Evolutionary conservation across 805 yeast genomes (phyloP).

Genomic region (Candida morakotiae): DNA sequence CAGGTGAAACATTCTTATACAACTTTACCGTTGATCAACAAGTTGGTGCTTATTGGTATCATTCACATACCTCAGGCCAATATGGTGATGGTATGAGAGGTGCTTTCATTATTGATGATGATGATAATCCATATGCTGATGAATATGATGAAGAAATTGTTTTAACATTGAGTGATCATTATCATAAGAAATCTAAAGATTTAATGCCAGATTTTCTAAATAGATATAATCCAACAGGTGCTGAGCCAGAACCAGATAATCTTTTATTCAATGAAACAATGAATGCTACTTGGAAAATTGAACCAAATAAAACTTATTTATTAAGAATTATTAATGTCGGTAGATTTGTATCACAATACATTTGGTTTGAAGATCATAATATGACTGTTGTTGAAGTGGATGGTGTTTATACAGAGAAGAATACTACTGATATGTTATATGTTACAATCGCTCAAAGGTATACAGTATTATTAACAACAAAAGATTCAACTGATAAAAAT

Average conservation of each 20-base stretch:
- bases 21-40: constrained; percentile 80
- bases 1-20: constrained; percentile 68
- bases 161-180: constrained; percentile 58
- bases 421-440: constrained; percentile 50
- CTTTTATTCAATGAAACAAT: constrained; percentile 60
- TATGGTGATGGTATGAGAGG: constrained; percentile 93
- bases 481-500: constrained; percentile 38
- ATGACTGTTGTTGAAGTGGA: constrained; percentile 40
- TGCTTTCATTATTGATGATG: constrained; percentile 64
- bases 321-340: constrained; percentile 65
- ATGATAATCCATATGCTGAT: constrained; percentile 45
- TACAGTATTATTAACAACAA: constrained; percentile 62
- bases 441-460: constrained; percentile 80
- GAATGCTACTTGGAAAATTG: constrained; percentile 51
- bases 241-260: constrained; percentile 74
- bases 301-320: constrained; percentile 58
- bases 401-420: constrained; percentile 56
- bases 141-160: constrained; percentile 58
- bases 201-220: constrained; percentile 48
- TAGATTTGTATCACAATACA: constrained; percentile 61
- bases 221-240: constrained; percentile 80
- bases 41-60: constrained; percentile 94
- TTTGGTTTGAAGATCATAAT: constrained; percentile 38
- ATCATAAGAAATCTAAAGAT: constrained; percentile 49
- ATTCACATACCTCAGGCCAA: constrained; percentile 86